Conservation (phyloP, 1,284 basidiomycete genomes). For the Exobasidium rhododendri region DNA sequence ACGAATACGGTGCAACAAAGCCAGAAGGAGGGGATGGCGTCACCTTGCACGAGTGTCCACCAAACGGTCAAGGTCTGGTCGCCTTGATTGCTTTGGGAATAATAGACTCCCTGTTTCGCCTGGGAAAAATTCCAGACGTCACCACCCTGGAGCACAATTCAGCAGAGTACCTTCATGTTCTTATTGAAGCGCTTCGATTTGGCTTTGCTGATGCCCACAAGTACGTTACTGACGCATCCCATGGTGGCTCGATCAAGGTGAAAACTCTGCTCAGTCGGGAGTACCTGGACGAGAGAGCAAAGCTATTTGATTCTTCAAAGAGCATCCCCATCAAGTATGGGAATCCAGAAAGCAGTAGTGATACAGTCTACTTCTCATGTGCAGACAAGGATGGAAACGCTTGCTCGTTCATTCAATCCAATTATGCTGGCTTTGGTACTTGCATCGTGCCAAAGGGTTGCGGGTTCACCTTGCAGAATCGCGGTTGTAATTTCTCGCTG, state of each 20-base stretch:
- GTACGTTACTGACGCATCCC: constrained; percentile 82
- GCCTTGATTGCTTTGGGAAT: constrained; percentile 88
- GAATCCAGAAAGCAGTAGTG: constrained; percentile 73
- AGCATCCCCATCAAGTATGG: constrained; percentile 70
- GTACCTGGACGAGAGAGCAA: constrained; percentile 77
- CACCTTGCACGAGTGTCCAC: constrained; percentile 68
- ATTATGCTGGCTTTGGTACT: constrained; percentile 66
- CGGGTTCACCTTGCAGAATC: constrained; percentile 92
- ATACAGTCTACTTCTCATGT: constrained; percentile 87
- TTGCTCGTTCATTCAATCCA: constrained; percentile 90
- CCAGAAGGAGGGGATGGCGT: constrained; percentile 61
- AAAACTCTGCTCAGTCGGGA: constrained; percentile 59
- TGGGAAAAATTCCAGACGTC: constrained; percentile 68
- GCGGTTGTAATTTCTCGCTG: constrained; percentile 79
- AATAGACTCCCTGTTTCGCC: constrained; percentile 75
- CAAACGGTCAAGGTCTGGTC: constrained; percentile 93
- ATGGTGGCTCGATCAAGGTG: constrained; percentile 69
- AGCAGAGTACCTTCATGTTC: constrained; percentile 76
- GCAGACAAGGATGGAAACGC: constrained; percentile 75
- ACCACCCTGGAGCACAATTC: constrained; percentile 82
- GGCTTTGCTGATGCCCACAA: constrained; percentile 78
- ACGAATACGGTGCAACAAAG: constrained; percentile 65
- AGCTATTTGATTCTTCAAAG: constrained; percentile 69
- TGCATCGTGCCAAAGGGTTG: constrained; percentile 82
- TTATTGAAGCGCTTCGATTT: constrained; percentile 75